Evolutionary conservation across 495 filamentous ascomycete species (phyloP), one percentile per base, ranked within the genome.

Genomic region (Diplogelasinospora grovesii): DNA sequence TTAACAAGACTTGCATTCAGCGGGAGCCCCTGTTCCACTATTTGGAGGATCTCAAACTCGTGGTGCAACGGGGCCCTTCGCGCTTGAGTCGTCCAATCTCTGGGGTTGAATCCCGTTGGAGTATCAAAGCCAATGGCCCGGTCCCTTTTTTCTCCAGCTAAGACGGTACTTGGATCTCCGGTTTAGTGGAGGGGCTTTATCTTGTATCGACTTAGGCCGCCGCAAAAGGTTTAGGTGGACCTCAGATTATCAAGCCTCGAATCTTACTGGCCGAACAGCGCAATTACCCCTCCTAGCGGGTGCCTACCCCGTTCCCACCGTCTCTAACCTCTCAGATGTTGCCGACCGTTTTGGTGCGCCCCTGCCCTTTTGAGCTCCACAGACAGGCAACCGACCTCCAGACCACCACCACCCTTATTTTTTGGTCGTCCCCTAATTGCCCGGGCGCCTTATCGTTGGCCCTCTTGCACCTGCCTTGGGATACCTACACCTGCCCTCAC

Each of bases 31-130:
- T 33, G n/a, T 33, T 16, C 9, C 30, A 33, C 14, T 33, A 3
- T n/a, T 3, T n/a, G 15, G 15, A 33, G 30, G 15, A 33, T 33
- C 30, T 33, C 30, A 33, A 33, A 33, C 30, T 18, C 15, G 14
- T 40, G 36, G 19, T 23, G 30, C 14, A n/a, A 33, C 26, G 37
- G 14, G 30, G 15, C 21, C 15, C 15, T 16, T 40, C 30, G 43
- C 36, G 36, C 36, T 46, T 35, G 28, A 25, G 37, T 21, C 37
- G 28, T 29, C 36, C 43, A 46, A 46, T 46, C 43, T 46, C 36
- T 19, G n/a, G n/a, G n/a, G n/a, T 32, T 39, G 9, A 30, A 35
- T 46, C 29, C 28, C 16, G 21, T 21, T 22, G 35, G 34, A 23
- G 22, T 28, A 20, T 31, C 16, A 18, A n/a, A n/a, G n/a, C n/a